phyloP scores from a whole-genome alignment of 306 rosid genomes.

The Glycine latifolia region DNA sequence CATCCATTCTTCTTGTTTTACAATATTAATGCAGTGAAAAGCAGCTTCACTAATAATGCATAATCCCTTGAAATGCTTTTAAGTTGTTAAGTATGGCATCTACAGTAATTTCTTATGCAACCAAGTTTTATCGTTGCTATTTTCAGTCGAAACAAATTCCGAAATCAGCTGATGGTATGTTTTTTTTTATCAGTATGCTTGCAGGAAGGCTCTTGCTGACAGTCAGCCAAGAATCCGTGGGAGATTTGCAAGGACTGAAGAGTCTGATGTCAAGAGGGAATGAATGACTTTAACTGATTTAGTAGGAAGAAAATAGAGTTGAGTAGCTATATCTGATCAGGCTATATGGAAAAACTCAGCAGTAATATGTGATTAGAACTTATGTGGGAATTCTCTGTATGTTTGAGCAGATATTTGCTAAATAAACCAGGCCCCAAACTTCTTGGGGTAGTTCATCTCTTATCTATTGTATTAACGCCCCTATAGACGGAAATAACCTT shows the following conservation, averaged over 20 bases:
- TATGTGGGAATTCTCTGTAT: constrained; percentile 33
- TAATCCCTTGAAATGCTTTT: background rate
- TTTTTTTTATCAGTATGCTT: constrained; percentile 71
- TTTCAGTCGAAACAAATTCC: constrained; percentile 1
- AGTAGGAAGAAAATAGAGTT: constrained; percentile 48
- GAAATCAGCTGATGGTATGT: constrained; percentile 27
- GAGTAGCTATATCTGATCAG: constrained; percentile 53
- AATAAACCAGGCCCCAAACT: constrained; percentile 48
- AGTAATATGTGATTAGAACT: constrained; percentile 36
- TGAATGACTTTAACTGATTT: constrained; percentile 47
- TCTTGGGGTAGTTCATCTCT: constrained; percentile 48
- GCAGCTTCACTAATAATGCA: no score
- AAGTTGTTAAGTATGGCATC: background rate
- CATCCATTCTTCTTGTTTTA: background rate
- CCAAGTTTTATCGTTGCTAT: background rate
- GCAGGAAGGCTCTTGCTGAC: constrained; percentile 99
- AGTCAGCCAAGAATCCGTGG: constrained; percentile 98
- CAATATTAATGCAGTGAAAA: no score
- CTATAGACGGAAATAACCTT: constrained; percentile 44
- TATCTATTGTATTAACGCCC: constrained; percentile 54
- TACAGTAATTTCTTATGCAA: background rate
- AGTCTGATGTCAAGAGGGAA: constrained; percentile 67
- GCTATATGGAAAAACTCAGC: constrained; percentile 42
- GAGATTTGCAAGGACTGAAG: constrained; percentile 95
- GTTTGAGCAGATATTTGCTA: constrained; percentile 45